Evolutionary conservation across 2,329 filamentous ascomycete species (phyloP), one percentile per base, ranked within the genome.

Genomic region (Cytospora mali): DNA sequence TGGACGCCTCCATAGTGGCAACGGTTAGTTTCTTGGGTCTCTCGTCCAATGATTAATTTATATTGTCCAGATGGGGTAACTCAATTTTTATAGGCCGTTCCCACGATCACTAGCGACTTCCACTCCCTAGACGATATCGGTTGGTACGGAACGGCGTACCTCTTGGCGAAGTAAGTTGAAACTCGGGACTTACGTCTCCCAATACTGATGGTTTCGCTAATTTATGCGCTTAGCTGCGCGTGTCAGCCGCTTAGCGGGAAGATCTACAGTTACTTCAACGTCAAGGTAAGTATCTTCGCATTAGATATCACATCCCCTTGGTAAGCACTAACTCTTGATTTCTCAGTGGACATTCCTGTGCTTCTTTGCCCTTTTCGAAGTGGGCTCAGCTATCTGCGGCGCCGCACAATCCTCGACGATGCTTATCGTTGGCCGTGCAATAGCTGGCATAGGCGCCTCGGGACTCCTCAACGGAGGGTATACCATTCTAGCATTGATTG

Each of bases 301-400:
- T n/a, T n/a, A n/a, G n/a, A n/a, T n/a, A n/a, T n/a, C n/a, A n/a
- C n/a, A n/a, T n/a, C n/a, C n/a, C n/a, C n/a, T n/a, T n/a, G n/a
- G n/a, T n/a, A n/a, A n/a, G n/a, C n/a, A n/a, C 33, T 16, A 3
- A 35, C 29, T 31, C 9, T 29, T 52, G 14, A 29, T 23, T 10
- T n/a, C 28, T 11, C 66, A 77, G 73, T 76, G 73, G 71, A 70
- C 75, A 0, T 80, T 76, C 54, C 67, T 78, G 7, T 55, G 61
- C 56, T 78, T 81, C 50, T 74, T 87, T 29, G 66, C 72, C 39
- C 60, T 85, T 48, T 87, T 88, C 65, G 83, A 86, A 68, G 25
- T 85, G 0, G 85, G 85, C 2, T 84, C 81, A 0, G 66, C 83
- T 4, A 70, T 88, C n/a, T 87, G 84, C 65, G 84, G 73, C 60